A percentile compares a stretch with the other conserved stretches of the same genome.
Evolutionary conservation across 306 rosid genomes (phyloP).

Genomic region (Styphnolobium japonicum): DNA sequence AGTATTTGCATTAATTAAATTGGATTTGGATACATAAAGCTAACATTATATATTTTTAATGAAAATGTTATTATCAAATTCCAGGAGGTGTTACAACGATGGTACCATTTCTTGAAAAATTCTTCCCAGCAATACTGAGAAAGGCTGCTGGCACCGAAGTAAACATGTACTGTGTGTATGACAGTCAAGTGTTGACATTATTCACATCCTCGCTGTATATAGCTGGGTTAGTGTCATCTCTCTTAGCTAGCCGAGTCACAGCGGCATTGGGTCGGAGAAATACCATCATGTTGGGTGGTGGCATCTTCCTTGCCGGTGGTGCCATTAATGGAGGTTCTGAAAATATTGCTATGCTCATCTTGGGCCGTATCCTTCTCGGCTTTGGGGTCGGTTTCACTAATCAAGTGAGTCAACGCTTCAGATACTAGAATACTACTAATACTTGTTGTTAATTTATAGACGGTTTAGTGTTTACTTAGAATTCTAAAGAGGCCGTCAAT

Average conservation of each 20-base stretch:
- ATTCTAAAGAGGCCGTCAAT: background rate
- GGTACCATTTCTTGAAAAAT: slow-evolving; percentile 58
- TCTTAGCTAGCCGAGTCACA: slow-evolving; percentile 55
- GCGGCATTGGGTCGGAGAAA: slow-evolving; percentile 42
- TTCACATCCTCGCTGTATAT: slow-evolving; percentile 74
- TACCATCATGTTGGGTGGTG: slow-evolving; percentile 60
- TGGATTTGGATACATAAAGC: background rate
- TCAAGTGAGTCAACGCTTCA: slow-evolving; percentile 45
- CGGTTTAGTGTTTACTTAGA: too few species aligned
- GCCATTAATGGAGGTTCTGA: slow-evolving; percentile 62
- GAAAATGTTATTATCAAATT: background rate
- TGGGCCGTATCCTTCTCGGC: slow-evolving; percentile 73
- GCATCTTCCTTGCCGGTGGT: slow-evolving; percentile 51
- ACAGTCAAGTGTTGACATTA: slow-evolving; percentile 58
- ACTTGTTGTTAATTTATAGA: too few species aligned
- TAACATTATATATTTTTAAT: background rate
- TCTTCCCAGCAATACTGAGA: slow-evolving; percentile 55
- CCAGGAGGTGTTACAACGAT: slow-evolving; percentile 72
- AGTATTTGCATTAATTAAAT: background rate
- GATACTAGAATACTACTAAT: too few species aligned
- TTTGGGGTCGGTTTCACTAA: slow-evolving; percentile 74
- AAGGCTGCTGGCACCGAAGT: slow-evolving; percentile 30
- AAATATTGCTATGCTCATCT: slow-evolving; percentile 63
- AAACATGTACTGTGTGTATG: slow-evolving; percentile 59
- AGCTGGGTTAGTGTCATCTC: slow-evolving; percentile 54